Conservation (phyloP, 2,329 filamentous ascomycete genomes). For the Claviceps digitariae region DNA sequence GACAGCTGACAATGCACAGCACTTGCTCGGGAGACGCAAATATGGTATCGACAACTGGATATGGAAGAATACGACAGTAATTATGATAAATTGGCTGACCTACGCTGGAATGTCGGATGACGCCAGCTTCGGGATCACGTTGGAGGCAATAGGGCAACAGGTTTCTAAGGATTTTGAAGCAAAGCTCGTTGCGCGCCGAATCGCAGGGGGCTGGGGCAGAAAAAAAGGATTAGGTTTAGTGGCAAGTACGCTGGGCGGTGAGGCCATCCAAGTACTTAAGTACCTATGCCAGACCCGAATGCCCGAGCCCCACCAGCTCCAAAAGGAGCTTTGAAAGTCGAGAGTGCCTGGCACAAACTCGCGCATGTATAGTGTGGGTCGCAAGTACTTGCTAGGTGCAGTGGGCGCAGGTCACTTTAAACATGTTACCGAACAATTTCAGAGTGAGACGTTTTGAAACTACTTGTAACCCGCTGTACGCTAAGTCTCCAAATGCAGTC, state of each 20-base stretch:
- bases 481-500: background rate
- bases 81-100: background rate
- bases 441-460: background rate
- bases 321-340: background rate
- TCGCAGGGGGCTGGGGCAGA: constrained; percentile 9
- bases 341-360: no score
- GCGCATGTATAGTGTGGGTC: background rate
- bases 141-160: background rate
- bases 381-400: no score
- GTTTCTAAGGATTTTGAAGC: background rate
- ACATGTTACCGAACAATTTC: background rate
- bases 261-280: background rate
- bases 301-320: background rate
- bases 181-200: constrained; percentile 9
- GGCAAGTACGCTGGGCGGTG: constrained; percentile 7
- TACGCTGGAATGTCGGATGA: constrained; percentile 3
- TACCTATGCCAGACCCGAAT: background rate
- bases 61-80: background rate
- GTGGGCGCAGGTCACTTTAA: background rate
- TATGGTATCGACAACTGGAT: background rate
- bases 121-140: constrained; percentile 2
- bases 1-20: background rate
- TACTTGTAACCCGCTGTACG: background rate
- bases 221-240: constrained; percentile 6
- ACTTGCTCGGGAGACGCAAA: background rate